Percentiles rank a stretch among this genome's conserved stretches.
These are phyloP conservation scores for Globisporangium iwayamae DNA, from an alignment of 352 stramenopile genomes.

Conservation along the genomic window DNA sequence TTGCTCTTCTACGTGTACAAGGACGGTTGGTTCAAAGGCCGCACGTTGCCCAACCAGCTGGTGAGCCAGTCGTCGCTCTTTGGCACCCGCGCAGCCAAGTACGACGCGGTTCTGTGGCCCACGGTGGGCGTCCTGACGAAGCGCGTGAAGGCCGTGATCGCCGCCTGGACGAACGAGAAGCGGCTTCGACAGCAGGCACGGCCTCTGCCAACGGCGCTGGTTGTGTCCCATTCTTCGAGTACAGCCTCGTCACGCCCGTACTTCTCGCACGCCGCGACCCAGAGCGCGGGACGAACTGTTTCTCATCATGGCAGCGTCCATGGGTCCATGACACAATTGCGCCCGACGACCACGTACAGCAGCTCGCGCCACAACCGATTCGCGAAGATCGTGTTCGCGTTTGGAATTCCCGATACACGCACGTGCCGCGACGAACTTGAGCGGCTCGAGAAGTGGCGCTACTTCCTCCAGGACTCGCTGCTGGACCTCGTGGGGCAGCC, in stretches of 20 bases:
- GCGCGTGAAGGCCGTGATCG: slow-evolving; percentile 47
- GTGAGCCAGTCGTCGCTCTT: slow-evolving; percentile 53
- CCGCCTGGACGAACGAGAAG: slow-evolving; percentile 38
- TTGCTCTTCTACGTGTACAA: slow-evolving; percentile 66
- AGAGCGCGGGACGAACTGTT: neutral
- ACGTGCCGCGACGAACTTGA: slow-evolving; percentile 49
- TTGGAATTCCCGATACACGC: slow-evolving; percentile 69
- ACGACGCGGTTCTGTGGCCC: slow-evolving; percentile 38
- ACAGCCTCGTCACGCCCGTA: neutral
- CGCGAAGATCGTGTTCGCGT: slow-evolving; percentile 72
- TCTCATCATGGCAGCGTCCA: neutral
- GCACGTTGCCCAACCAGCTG: slow-evolving; percentile 31
- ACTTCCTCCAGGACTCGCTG: slow-evolving; percentile 59
- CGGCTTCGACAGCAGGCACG: slow-evolving; percentile 14
- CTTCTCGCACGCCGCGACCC: neutral
- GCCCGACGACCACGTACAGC: slow-evolving; percentile 1
- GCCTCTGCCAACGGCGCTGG: neutral
- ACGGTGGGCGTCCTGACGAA: slow-evolving; percentile 43
- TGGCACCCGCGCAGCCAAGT: slow-evolving; percentile 34
- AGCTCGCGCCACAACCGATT: slow-evolving; percentile 59
- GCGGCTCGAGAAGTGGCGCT: slow-evolving; percentile 72
- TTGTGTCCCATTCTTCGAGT: neutral
- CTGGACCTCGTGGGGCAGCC: slow-evolving; percentile 36
- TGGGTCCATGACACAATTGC: neutral
- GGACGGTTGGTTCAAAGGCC: slow-evolving; percentile 67